Base-by-base conservation (phyloP, 345 rosid species). In the Combretum micranthum region DNA sequence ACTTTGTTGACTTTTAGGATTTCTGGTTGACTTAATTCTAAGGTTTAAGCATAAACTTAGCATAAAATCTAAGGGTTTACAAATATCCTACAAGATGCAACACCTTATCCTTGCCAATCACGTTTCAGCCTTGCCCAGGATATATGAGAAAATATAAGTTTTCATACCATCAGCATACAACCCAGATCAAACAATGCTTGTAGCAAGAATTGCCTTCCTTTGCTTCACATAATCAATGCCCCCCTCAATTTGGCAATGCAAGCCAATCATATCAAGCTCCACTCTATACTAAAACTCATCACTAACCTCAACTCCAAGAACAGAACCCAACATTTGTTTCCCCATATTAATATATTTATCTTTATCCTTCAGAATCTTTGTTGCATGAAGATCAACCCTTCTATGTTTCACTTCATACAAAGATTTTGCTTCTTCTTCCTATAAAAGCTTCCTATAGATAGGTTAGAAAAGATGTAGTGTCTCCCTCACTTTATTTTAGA, bases 41-140 rank as follows among this genome's bases (percentile, higher is more conserved):
- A n/a, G n/a, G n/a, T n/a, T n/a, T n/a, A n/a, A n/a, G n/a, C n/a
- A n/a, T n/a, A n/a, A n/a, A n/a, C n/a, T n/a, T n/a, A n/a, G n/a
- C n/a, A n/a, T n/a, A n/a, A n/a, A n/a, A n/a, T n/a, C n/a, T n/a
- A n/a, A n/a, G n/a, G n/a, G n/a, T n/a, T n/a, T n/a, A n/a, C n/a
- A n/a, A n/a, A n/a, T n/a, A n/a, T n/a, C n/a, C n/a, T n/a, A n/a
- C n/a, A n/a, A n/a, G n/a, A n/a, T n/a, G n/a, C n/a, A n/a, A n/a
- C n/a, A n/a, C 75, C 71, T 71, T 76, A 53, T 65, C 79, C 75
- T 73, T 81, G 44, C 62, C 72, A 48, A 74, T 63, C 65, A 81
- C 59, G 68, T 83, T 85, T 52, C 96, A 95, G 54, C 98, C 96
- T 44, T 77, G 78, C 6, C 98, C 98, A n/a, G 80, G 86, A 61